Evolutionary conservation across 129 eudicot species (phyloP).

Genomic region (Escallonia herrerae): DNA sequence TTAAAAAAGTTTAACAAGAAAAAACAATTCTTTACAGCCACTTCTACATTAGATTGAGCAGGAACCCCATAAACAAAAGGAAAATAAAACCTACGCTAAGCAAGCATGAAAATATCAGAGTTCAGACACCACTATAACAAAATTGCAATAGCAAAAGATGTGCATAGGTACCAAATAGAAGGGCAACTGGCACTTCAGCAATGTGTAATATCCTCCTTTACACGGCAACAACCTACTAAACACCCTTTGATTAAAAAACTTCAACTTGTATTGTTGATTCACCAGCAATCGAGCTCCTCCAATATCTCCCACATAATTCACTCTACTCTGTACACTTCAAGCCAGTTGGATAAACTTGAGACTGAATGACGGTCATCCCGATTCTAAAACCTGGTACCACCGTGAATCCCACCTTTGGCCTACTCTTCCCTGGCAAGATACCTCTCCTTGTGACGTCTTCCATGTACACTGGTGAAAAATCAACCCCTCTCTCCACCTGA

Average conservation of each 20-base stretch:
- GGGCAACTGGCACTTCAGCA: background rate
- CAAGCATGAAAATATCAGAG: conserved; percentile 20
- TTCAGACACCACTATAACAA: conserved; percentile 20
- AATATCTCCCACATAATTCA: background rate
- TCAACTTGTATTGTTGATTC: background rate
- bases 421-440: conserved; percentile 26
- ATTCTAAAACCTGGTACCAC: conserved; percentile 89
- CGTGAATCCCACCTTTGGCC: conserved; percentile 76
- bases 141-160: background rate
- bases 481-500: conserved; percentile 77
- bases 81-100: conserved; percentile 2
- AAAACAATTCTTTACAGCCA: conserved; percentile 35
- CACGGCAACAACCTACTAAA: background rate
- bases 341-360: conserved; percentile 74
- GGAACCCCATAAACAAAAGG: background rate
- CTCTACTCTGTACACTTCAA: conserved; percentile 30
- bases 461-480: conserved; percentile 89
- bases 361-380: conserved; percentile 63
- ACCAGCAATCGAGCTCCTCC: background rate
- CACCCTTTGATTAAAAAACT: too few relatives aligned
- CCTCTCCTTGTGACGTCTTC: conserved; percentile 66
- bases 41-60: conserved; percentile 36
- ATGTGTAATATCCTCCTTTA: conserved; percentile 4
- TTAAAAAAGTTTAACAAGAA: conserved; percentile 12
- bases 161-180: conserved; percentile 9